These are phyloP conservation scores for Pseudocercospora eumusae DNA, from an alignment of 2,329 filamentous ascomycete genomes.

Conservation along the genomic window DNA sequence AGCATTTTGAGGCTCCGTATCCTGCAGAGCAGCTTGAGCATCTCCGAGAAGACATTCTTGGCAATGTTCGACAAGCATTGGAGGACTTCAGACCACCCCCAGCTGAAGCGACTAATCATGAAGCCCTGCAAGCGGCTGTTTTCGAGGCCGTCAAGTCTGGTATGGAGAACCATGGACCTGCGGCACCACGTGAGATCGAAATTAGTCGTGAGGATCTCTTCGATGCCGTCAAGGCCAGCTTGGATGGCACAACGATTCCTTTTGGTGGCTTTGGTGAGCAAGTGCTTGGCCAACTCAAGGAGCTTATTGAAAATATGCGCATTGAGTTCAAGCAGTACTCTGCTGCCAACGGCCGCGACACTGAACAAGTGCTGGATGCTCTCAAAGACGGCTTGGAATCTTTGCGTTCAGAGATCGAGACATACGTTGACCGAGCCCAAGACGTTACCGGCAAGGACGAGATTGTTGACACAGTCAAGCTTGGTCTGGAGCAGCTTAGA, in stretches of 20 bases:
- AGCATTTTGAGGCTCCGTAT: constrained; percentile 71
- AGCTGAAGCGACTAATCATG: constrained; percentile 42
- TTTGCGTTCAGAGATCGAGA: constrained; percentile 76
- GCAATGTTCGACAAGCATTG: constrained; percentile 80
- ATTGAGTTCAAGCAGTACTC: constrained; percentile 75
- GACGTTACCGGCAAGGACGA: constrained; percentile 74
- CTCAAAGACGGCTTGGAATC: constrained; percentile 84
- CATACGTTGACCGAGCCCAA: constrained; percentile 72
- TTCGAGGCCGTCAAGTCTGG: constrained; percentile 61
- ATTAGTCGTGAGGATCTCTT: constrained; percentile 56
- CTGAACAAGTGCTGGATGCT: constrained; percentile 83
- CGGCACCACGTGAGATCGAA: constrained; percentile 47
- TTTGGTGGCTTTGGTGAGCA: constrained; percentile 59
- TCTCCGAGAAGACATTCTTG: constrained; percentile 79
- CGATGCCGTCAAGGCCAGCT: constrained; percentile 59
- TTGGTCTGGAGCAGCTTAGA: constrained; percentile 66
- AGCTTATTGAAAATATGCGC: constrained; percentile 62
- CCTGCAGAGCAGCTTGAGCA: constrained; percentile 65
- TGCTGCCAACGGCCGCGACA: constrained; percentile 74
- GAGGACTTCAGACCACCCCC: constrained; percentile 69
- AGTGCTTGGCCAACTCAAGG: constrained; percentile 61
- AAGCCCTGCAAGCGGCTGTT: constrained; percentile 57
- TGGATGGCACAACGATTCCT: constrained; percentile 56
- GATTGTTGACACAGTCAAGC: constrained; percentile 68
- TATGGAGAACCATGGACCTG: constrained; percentile 51